Evolutionary conservation across 192 early-diverging fungal genomes (phyloP).

Genomic region (Paraglomus brasilianum): DNA sequence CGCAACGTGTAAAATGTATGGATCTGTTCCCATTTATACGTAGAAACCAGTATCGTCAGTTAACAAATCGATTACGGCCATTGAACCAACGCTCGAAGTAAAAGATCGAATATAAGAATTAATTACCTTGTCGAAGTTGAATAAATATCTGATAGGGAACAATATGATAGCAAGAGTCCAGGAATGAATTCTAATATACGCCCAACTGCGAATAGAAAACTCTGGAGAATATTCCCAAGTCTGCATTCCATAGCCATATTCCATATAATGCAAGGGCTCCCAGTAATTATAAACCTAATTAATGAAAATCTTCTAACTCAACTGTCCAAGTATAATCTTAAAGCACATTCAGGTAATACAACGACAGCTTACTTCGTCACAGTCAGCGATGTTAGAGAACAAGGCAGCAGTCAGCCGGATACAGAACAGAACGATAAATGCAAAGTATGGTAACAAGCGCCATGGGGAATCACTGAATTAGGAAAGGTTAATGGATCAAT

Average conservation of each 20-base stretch:
- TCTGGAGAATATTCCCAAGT: conserved; percentile 97
- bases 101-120: conserved; percentile 10
- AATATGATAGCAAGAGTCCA: not conserved
- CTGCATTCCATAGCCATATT: conserved; percentile 81
- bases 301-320: not conserved
- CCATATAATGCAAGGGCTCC: conserved; percentile 90
- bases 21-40: conserved; percentile 49
- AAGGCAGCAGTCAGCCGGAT: conserved; percentile 55
- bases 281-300: conserved; percentile 89
- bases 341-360: not conserved
- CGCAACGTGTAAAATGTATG: conserved; percentile 78
- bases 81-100: no score
- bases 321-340: not conserved
- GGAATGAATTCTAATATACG: conserved; percentile 67
- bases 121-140: conserved; percentile 14
- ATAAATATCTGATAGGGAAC: not conserved
- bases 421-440: conserved; percentile 53
- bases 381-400: conserved; percentile 65
- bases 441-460: conserved; percentile 30
- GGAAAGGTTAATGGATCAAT: no score
- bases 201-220: conserved; percentile 88
- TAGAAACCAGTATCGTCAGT: conserved; percentile 16
- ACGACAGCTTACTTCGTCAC: conserved; percentile 59
- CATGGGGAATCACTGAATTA: no score
- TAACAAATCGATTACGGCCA: not conserved